A percentile compares a stretch with the other conserved stretches of the same genome.
Conservation (phyloP, 108 stramenopile genomes). For the Fragilaria radians region DNA sequence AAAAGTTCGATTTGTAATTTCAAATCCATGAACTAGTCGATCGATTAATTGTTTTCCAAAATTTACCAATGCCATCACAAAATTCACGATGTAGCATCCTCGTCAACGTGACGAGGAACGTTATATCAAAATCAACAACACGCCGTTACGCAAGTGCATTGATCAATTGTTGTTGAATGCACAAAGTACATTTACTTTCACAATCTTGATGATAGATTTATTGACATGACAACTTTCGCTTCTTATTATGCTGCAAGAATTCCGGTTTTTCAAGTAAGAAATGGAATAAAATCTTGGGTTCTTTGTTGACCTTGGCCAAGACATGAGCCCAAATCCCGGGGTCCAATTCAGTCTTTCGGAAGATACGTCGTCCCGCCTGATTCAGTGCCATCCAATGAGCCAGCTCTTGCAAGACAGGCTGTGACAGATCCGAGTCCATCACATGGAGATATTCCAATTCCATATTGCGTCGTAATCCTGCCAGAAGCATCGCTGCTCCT, state of each 20-base stretch:
- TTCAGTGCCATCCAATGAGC: slow-evolving; percentile 19
- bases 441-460: slow-evolving; percentile 16
- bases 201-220: no score
- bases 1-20: no score
- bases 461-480: slow-evolving; percentile 14
- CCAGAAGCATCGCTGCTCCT: slow-evolving; percentile 4
- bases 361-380: slow-evolving; percentile 18
- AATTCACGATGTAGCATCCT: no score
- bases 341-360: slow-evolving; percentile 7
- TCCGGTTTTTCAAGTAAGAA: slow-evolving; percentile 1
- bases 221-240: background rate
- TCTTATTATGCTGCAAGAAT: background rate
- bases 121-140: no score
- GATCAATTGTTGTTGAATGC: no score
- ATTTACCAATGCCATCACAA: no score
- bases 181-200: no score
- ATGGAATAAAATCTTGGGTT: background rate
- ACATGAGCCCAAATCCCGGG: background rate
- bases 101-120: no score
- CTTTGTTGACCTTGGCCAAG: background rate
- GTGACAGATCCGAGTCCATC: background rate
- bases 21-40: no score
- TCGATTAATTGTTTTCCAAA: no score
- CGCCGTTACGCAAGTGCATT: no score
- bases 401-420: background rate